These are phyloP conservation scores for Nephelium lappaceum DNA, from an alignment of 345 rosid species.

Conservation along the genomic window DNA sequence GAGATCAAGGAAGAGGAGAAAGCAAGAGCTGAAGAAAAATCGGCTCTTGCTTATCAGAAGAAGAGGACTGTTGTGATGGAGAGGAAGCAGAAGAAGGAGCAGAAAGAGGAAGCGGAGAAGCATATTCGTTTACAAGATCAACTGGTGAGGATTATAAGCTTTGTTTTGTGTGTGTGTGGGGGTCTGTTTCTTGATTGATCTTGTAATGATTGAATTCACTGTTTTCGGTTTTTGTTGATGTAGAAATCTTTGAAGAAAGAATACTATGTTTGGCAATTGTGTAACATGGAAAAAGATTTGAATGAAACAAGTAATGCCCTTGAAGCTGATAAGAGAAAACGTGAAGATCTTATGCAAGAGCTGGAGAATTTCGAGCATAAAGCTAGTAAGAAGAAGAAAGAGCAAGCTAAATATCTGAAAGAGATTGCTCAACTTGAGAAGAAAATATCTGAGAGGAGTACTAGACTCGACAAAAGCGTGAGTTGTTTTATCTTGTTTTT, in stretches of 20 bases:
- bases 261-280: conserved; percentile 85
- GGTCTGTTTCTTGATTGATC: background rate
- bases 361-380: conserved; percentile 66
- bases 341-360: conserved; percentile 64
- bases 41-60: conserved; percentile 78
- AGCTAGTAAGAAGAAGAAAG: conserved; percentile 66
- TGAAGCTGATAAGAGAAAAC: conserved; percentile 62
- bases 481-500: conserved; percentile 35
- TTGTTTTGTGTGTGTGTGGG: conserved; percentile 13
- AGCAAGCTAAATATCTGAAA: conserved; percentile 77
- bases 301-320: conserved; percentile 61
- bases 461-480: conserved; percentile 69
- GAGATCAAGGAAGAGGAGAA: conserved; percentile 80
- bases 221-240: conserved; percentile 13
- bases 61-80: conserved; percentile 78
- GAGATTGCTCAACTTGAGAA: conserved; percentile 77
- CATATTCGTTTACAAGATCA: conserved; percentile 83
- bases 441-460: conserved; percentile 77
- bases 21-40: conserved; percentile 81
- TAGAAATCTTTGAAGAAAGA: conserved; percentile 92
- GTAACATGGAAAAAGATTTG: conserved; percentile 71
- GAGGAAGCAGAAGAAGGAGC: conserved; percentile 97
- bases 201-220: background rate
- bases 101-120: conserved; percentile 98
- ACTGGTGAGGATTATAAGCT: conserved; percentile 55